Percentiles rank a stretch among this genome's conserved stretches.
phyloP scores from a whole-genome alignment of 2,329 filamentous ascomycete species.

The Pezicula neosporulosa region DNA sequence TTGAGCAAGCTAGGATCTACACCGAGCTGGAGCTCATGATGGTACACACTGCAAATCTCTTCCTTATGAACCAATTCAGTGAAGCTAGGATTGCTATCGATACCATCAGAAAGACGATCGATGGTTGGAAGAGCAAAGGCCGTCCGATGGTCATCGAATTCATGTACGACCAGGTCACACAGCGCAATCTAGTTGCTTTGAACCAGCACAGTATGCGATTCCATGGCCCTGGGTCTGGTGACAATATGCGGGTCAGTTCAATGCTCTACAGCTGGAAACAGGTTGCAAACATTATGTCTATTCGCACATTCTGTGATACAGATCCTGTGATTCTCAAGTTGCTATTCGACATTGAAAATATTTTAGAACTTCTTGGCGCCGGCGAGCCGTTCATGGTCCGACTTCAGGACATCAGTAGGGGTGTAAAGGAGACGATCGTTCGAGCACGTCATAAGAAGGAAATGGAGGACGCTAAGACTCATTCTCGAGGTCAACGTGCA shows the following conservation, averaged over 20 bases:
- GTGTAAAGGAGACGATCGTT: slow-evolving; percentile 20
- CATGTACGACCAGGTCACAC: slow-evolving; percentile 47
- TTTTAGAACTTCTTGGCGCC: slow-evolving; percentile 43
- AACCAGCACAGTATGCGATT: slow-evolving; percentile 44
- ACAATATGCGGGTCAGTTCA: slow-evolving; percentile 32
- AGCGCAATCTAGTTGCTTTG: slow-evolving; percentile 40
- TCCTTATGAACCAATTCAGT: slow-evolving; percentile 29
- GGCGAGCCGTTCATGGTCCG: slow-evolving; percentile 19
- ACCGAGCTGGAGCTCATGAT: slow-evolving; percentile 29
- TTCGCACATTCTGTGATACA: slow-evolving; percentile 46
- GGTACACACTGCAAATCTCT: slow-evolving; percentile 25
- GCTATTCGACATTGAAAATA: slow-evolving; percentile 42
- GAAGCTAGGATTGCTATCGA: slow-evolving; percentile 24
- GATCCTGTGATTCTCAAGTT: slow-evolving; percentile 46
- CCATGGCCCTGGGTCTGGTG: slow-evolving; percentile 35
- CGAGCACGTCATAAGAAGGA: slow-evolving; percentile 10
- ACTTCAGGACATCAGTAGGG: slow-evolving; percentile 23
- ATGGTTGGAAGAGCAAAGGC: slow-evolving; percentile 39
- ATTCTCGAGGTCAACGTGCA: slow-evolving; percentile 1
- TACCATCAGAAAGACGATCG: slow-evolving; percentile 25
- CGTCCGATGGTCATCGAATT: slow-evolving; percentile 46
- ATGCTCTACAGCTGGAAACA: slow-evolving; percentile 46
- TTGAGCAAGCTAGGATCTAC: slow-evolving; percentile 24
- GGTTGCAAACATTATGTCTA: slow-evolving; percentile 40
- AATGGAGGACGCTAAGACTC: not conserved